Base-by-base conservation (phyloP, 2,329 filamentous ascomycete genomes). In the Zopfia rhizophila region DNA sequence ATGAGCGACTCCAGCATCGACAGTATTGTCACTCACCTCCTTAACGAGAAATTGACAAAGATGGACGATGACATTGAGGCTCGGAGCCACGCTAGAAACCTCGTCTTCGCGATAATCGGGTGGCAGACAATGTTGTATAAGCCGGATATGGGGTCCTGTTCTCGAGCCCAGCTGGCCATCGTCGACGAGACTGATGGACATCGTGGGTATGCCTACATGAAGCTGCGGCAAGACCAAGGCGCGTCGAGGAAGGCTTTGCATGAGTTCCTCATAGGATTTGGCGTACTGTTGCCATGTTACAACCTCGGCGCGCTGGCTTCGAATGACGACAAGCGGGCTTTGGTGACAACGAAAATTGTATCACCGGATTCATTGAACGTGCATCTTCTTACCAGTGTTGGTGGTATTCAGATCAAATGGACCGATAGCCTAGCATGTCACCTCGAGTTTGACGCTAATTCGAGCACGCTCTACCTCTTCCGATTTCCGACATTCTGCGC, bases 71-170 rank as follows among this genome's bases (percentile, higher is more conserved):
- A n/a, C n/a, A n/a, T n/a, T n/a, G n/a, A n/a, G n/a, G n/a, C n/a
- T n/a, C n/a, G n/a, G n/a, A n/a, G n/a, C n/a, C 8, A 6, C 22
- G 7, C 18, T 6, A 35, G 24, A 40, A 31, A 16, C 36, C 36
- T 38, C 13, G 23, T 38, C n/a, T 38, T 38, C 23, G 21, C 36
- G 13, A 38, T 38, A 25, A 24, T 38, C 16, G 36, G 36, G 11
- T 38, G 36, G 36, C 36, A 38, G 36, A 25, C 36, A 5, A 38
- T 38, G 36, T 16, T 38, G 29, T 38, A 38, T 22, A n/a, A 18
- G n/a, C 36, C 36, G 23, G 22, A 24, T 17, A 25, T 25, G n/a
- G 23, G 23, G 14, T 25, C 36, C 13, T 27, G 36, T 24, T 18
- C 36, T n/a, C 11, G 8, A 12, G 14, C 8, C 16, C 7, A 38